These are phyloP conservation scores for Neofusicoccum laricinum DNA, from an alignment of 2,329 filamentous ascomycete genomes.

Conservation along the genomic window DNA sequence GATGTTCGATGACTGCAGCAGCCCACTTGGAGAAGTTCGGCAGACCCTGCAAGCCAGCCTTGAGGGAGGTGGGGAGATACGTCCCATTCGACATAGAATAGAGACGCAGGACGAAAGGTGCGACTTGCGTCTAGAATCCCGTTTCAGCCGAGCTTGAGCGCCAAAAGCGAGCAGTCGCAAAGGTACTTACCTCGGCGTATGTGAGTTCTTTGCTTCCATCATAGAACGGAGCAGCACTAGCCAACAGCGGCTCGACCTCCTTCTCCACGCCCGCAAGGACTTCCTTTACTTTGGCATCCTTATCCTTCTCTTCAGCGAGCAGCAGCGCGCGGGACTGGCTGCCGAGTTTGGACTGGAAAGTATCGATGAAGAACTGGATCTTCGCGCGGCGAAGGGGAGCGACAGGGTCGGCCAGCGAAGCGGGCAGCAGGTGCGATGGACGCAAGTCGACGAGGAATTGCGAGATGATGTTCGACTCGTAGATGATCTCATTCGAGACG, in stretches of 20 bases:
- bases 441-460: slow-evolving; percentile 69
- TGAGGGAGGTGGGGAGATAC: slow-evolving; percentile 52
- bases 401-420: slow-evolving; percentile 49
- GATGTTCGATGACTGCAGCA: slow-evolving; percentile 56
- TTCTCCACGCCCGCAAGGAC: slow-evolving; percentile 59
- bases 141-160: not conserved
- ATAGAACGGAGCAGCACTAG: slow-evolving; percentile 42
- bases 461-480: slow-evolving; percentile 70
- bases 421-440: slow-evolving; percentile 64
- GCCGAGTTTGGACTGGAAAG: slow-evolving; percentile 63
- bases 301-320: slow-evolving; percentile 47
- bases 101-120: slow-evolving; percentile 65
- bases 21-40: slow-evolving; percentile 70
- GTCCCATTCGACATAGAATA: slow-evolving; percentile 52
- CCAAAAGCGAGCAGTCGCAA: not conserved
- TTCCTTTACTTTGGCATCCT: slow-evolving; percentile 47
- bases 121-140: slow-evolving; percentile 54
- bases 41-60: slow-evolving; percentile 50
- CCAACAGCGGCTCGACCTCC: slow-evolving; percentile 71
- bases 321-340: slow-evolving; percentile 45
- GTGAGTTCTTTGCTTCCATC: slow-evolving; percentile 56
- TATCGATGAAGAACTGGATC: slow-evolving; percentile 70
- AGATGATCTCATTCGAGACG: slow-evolving; percentile 59
- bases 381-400: slow-evolving; percentile 62
- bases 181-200: slow-evolving; percentile 63